Conservation (phyloP, 805 yeast species). For the Teunomyces cretensis region DNA sequence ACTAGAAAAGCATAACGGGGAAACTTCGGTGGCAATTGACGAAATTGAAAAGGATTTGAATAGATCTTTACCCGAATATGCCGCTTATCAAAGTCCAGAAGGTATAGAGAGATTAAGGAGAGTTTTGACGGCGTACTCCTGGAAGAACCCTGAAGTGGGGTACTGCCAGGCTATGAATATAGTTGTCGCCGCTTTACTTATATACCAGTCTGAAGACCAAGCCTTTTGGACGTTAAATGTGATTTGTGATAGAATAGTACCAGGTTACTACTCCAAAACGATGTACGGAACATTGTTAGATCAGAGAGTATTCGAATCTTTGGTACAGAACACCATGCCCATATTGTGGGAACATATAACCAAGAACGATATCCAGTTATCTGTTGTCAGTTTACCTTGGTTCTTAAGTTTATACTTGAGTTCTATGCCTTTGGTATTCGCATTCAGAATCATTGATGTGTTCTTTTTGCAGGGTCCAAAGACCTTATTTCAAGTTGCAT, state of each 20-base stretch:
- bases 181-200: slow-evolving; percentile 73
- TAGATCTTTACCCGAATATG: slow-evolving; percentile 92
- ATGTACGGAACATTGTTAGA: slow-evolving; percentile 97
- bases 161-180: slow-evolving; percentile 99
- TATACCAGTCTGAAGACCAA: slow-evolving; percentile 93
- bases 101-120: slow-evolving; percentile 84
- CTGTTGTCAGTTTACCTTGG: slow-evolving; percentile 96
- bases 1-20: slow-evolving; percentile 59
- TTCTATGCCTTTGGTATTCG: slow-evolving; percentile 92
- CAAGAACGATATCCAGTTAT: slow-evolving; percentile 80
- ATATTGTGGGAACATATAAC: slow-evolving; percentile 78
- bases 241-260: slow-evolving; percentile 80
- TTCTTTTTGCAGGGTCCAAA: slow-evolving; percentile 88
- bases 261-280: slow-evolving; percentile 94
- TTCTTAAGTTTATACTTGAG: slow-evolving; percentile 85
- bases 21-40: slow-evolving; percentile 80
- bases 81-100: slow-evolving; percentile 84
- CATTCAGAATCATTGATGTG: slow-evolving; percentile 87
- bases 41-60: slow-evolving; percentile 96
- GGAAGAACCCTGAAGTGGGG: slow-evolving; percentile 97
- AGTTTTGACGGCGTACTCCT: slow-evolving; percentile 89
- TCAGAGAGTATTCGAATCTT: slow-evolving; percentile 87
- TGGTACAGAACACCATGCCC: slow-evolving; percentile 90
- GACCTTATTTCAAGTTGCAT: slow-evolving; percentile 86
- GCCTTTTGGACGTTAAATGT: slow-evolving; percentile 90